Base-by-base conservation (phyloP, 495 filamentous ascomycete species). In the Trichoderma reesei region DNA sequence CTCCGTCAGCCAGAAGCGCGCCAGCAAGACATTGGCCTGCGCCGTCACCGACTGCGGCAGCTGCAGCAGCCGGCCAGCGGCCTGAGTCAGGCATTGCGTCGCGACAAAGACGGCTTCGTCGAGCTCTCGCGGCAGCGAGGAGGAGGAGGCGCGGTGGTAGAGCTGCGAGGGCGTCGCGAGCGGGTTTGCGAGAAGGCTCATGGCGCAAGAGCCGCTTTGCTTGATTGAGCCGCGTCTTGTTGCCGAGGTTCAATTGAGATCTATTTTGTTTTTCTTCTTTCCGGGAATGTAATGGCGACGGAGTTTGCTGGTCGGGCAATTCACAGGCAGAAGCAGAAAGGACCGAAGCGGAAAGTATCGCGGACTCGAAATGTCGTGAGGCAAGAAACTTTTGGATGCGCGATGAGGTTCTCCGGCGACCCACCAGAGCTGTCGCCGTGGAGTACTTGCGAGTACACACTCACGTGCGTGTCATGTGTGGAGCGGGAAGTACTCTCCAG, bases 41-140 rank as follows among this genome's bases (percentile, higher is more conserved):
- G 92, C 88, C 36, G 96, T 91, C 59, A 91, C 84, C 64, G 93
- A 90, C 70, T 98, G 95, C 1, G 93, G 89, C 60, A 98, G 76
- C 48, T 89, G 83, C 3, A 98, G 81, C 8, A 98, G 82, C 7
- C 96, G 78, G 6, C 94, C 95, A 11, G 94, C 91, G 18, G 89
- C 83, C 72, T 98, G 95, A 11, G 90, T 95, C 6, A 98, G 83
- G 64, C 86, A 84, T 48, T 89, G 85, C 4, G 85, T 83, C 33
- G 87, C 79, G 73, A 81, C 89, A 65, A 85, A 81, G 51, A 90
- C 79, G 62, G 81, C 82, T 66, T 85, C 82, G 75, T 96, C 91
- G 13, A 97, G 83, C 65, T 92, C 89, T 16, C 82, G 72, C 0
- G 93, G 86, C 6, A 97, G 78, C 5, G 89, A 87, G 68, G 80